Conservation (phyloP, 495 filamentous ascomycete species). For the Penicillium simplicissimum region DNA sequence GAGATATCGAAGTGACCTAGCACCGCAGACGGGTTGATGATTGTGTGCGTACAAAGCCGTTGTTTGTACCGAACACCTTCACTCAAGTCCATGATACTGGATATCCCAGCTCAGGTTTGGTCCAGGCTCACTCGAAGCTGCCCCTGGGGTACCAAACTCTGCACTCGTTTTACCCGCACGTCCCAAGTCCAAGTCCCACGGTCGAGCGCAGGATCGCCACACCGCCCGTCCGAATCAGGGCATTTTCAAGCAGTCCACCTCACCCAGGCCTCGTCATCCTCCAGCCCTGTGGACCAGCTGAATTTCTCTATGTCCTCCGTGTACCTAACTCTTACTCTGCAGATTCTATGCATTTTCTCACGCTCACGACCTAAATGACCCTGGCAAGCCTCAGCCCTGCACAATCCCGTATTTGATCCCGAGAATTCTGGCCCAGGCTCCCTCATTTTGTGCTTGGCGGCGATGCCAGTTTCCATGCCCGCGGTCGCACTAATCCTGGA, state of each 20-base stretch:
- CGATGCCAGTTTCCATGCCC: constrained; percentile 1
- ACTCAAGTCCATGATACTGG: background rate
- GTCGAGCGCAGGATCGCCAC: constrained; percentile 23
- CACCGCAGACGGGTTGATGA: background rate
- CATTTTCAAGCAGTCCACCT: background rate
- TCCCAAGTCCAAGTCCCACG: constrained; percentile 17
- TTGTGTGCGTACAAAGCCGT: background rate
- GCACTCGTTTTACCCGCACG: constrained; percentile 6
- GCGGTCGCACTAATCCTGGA: background rate
- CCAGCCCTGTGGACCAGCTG: constrained; percentile 27
- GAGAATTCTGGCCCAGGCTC: constrained; percentile 12
- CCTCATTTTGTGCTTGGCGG: constrained; percentile 24
- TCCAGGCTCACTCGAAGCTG: background rate
- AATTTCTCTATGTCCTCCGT: background rate
- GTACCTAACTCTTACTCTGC: background rate
- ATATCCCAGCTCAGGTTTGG: background rate
- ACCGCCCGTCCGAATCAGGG: constrained; percentile 7
- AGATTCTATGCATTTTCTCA: background rate
- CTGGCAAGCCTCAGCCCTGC: constrained; percentile 4
- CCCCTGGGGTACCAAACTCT: constrained; percentile 1
- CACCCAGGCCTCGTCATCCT: constrained; percentile 25
- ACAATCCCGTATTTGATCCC: constrained; percentile 7
- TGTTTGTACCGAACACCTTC: background rate
- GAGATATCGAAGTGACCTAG: too few relatives aligned
- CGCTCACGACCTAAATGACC: background rate